Base-by-base conservation (phyloP, 139 green algal species). In the Chlamydomonas eustigma region DNA sequence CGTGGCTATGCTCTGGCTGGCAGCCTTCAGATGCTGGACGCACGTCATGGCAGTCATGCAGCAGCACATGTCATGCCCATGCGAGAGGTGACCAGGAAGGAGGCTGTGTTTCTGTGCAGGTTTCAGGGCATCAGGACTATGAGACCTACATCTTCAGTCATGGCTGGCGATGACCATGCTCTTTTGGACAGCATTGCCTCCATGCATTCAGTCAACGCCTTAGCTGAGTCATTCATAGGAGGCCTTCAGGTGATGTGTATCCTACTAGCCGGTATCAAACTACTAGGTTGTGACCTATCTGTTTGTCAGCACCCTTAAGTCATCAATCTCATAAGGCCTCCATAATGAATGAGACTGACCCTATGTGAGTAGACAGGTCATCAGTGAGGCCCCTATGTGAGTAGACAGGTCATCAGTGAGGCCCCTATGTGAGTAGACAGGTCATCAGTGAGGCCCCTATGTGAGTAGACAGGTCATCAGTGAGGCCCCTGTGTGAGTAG, bases 1-100 rank as follows among this genome's bases (percentile, higher is more conserved):
- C 80, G 82, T 0, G 91, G 91, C 39, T 92, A 85, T 77, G 80
- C 80, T 2, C 64, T 96, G 64, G 75, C 91, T 24, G 84, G 72
- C 0, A 77, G 81, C 71, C 82, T 91, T 2, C 85, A 88, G 38
- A 74, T 85, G 58, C 36, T 88, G 71, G 91, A 95, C 77, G 81
- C 78, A 0, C 78, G 85, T 6, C 37, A 69, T 34, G 79, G 63
- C 22, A 32, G 36, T 18, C 51, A 34, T 35, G 64, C 78, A 35
- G 72, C 81, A 34, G n/a, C 58, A 2, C 4, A 74, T 32, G 51
- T 85, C 37, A 51, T 71, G 32, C 80, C 72, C 64, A 71, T 79
- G 72, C 71, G 76, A 22, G 80, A 85, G 51, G 51, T 81, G 38
- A 83, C 78, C 0, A 2, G 33, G 31, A 84, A 83, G 71, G 85